Conservation (phyloP, 2,329 filamentous ascomycete species). For the Dactylellina parvicollis region DNA sequence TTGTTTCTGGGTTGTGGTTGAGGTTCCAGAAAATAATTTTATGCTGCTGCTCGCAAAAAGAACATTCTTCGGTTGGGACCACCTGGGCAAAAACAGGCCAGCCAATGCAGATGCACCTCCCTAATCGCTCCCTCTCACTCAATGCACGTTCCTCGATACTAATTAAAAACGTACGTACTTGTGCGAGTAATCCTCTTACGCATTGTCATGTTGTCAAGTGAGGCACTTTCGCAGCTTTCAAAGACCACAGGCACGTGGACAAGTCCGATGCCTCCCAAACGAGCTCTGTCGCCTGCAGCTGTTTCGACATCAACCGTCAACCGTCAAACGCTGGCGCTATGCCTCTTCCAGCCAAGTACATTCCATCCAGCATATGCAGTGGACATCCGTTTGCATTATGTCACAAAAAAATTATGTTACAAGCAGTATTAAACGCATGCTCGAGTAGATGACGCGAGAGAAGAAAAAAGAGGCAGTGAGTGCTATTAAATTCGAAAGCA, state of each 20-base stretch:
- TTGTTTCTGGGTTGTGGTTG: conserved; percentile 17
- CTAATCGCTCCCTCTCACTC: neutral
- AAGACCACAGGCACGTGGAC: conserved; percentile 35
- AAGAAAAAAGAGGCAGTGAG: too few relatives aligned
- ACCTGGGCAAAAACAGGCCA: neutral
- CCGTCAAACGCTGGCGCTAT: conserved; percentile 35
- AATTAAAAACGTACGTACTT: too few relatives aligned
- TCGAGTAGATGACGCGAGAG: neutral
- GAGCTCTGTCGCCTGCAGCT: conserved; percentile 28
- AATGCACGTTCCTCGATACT: neutral
- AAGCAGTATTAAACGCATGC: neutral
- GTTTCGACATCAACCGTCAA: conserved; percentile 1
- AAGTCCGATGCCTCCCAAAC: conserved; percentile 25
- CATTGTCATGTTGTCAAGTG: neutral
- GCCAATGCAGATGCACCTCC: neutral
- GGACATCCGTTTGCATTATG: neutral
- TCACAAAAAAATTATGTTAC: neutral
- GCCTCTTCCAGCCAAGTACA: conserved; percentile 1
- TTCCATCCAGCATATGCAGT: neutral
- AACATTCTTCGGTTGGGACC: conserved; percentile 6
- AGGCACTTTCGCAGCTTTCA: neutral
- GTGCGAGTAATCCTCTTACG: neutral
- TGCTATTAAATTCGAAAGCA: too few relatives aligned
- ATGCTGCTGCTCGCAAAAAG: conserved; percentile 2
- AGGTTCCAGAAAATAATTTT: conserved; percentile 45